Evolutionary conservation across 2,329 filamentous ascomycete species (phyloP).

Genomic region (Blastomyces parvus): DNA sequence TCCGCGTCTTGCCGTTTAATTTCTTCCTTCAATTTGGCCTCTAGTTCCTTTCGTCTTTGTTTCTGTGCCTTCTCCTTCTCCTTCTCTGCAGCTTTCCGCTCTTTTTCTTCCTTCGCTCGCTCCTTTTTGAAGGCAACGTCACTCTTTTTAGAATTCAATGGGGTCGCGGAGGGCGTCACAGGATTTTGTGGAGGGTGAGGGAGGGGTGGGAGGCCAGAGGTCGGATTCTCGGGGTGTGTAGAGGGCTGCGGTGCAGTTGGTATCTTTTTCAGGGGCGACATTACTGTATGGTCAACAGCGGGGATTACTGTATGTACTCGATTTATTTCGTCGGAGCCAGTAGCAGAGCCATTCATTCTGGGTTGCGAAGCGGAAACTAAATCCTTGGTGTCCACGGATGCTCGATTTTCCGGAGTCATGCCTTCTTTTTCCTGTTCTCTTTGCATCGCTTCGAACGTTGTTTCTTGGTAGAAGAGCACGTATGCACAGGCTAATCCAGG

Average conservation of each 20-base stretch:
- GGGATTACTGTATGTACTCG: constrained; percentile 34
- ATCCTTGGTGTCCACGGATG: constrained; percentile 41
- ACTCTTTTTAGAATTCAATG: constrained; percentile 38
- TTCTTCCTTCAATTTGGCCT: constrained; percentile 48
- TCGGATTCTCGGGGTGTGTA: constrained; percentile 27
- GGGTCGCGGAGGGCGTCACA: constrained; percentile 25
- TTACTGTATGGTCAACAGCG: constrained; percentile 28
- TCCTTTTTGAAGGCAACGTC: constrained; percentile 63
- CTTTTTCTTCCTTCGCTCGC: constrained; percentile 47
- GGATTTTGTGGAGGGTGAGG: constrained; percentile 19
- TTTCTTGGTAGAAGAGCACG: constrained; percentile 96
- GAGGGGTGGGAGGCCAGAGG: constrained; percentile 10
- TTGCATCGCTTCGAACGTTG: constrained; percentile 55
- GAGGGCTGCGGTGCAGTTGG: constrained; percentile 42
- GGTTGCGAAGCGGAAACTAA: constrained; percentile 9
- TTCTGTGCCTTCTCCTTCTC: constrained; percentile 41
- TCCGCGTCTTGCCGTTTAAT: constrained; percentile 54
- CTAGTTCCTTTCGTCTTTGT: constrained; percentile 46
- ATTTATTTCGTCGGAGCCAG: constrained; percentile 25
- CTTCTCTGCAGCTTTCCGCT: constrained; percentile 42
- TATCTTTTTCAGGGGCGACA: constrained; percentile 27
- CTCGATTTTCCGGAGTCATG: constrained; percentile 24
- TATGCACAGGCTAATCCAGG: constrained; percentile 89
- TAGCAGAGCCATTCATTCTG: constrained; percentile 27
- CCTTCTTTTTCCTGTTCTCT: constrained; percentile 79